Evolutionary conservation across 2,329 filamentous ascomycete genomes (phyloP), one percentile per base, ranked within the genome.

Genomic region (Neospermospora avenae): DNA sequence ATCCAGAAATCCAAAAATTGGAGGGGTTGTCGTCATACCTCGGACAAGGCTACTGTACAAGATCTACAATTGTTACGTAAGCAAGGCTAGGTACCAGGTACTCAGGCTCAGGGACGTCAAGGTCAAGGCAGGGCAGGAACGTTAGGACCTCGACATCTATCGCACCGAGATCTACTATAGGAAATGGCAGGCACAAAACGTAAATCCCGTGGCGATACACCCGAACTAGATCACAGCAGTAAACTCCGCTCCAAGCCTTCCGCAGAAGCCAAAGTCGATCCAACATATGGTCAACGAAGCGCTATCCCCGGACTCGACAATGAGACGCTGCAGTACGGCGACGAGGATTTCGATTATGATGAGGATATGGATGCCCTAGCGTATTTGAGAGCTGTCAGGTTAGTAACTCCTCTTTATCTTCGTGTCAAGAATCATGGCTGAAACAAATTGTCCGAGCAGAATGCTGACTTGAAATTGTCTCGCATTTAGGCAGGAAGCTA

Each of bases 361-460:
- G 85, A 87, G 52, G 83, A 87, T 57, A 77, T 80, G 34, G 86
- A 89, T 73, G 72, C 87, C 1, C 75, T 91, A 68, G 85, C 84
- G 55, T 92, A 92, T 75, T 74, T 92, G 62, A 81, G 80, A 67
- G 84, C 87, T 73, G 88, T 91, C 58, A 81, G 88, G 88, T 90
- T 78, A 81, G 82, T 71, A 57, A 11, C 37, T 52, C 34, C 4
- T 31, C 24, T 60, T 48, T 45, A 41, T 45, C 20, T 31, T 51
- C 20, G 49, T 25, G 54, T n/a, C 20, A 65, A 53, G n/a, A 59
- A 41, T 57, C 11, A 63, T 63, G 76, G 71, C 81, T 83, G 76
- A 82, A 57, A 62, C n/a, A 57, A 16, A 24, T 10, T 25, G 22
- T 34, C 28, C n/a, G 37, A 35, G 31, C 10, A 68, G 61, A 45